phyloP scores from a whole-genome alignment of 1,139 yeast genomes.

The Hyphopichia burtonii region DNA sequence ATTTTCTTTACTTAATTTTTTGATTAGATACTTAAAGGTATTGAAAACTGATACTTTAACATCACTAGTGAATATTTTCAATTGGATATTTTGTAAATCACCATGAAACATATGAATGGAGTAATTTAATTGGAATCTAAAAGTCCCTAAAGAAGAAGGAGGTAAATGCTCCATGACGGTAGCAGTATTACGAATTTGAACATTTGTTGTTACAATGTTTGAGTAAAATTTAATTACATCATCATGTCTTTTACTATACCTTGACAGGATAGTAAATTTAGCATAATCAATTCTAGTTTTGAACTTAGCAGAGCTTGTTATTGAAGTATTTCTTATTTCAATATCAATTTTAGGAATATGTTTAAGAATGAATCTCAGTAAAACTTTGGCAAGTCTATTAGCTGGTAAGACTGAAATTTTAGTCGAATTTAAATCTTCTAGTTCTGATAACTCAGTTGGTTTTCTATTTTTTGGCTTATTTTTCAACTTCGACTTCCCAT shows the following conservation, averaged over 20 bases:
- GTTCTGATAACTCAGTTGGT: neutral
- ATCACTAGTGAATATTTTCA: conserved; percentile 27
- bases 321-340: conserved; percentile 23
- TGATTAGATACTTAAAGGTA: conserved; percentile 1
- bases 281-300: conserved; percentile 22
- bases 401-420: conserved; percentile 16
- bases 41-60: conserved; percentile 27
- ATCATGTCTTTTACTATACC: conserved; percentile 17
- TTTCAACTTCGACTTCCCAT: neutral
- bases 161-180: conserved; percentile 8
- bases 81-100: conserved; percentile 15
- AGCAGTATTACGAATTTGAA: conserved; percentile 1
- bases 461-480: neutral
- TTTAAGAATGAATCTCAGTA: conserved; percentile 16
- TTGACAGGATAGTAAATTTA: conserved; percentile 19
- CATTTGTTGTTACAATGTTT: conserved; percentile 13
- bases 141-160: conserved; percentile 16
- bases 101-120: conserved; percentile 19
- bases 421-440: neutral
- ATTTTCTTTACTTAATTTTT: neutral
- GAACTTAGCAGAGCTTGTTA: conserved; percentile 11
- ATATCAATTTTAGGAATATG: conserved; percentile 26
- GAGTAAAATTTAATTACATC: conserved; percentile 20
- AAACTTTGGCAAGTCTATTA: conserved; percentile 8
- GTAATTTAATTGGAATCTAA: conserved; percentile 22